Evolutionary conservation across 148 eudicot genomes (phyloP).

Genomic region (Rhododendron kiyosumense): DNA sequence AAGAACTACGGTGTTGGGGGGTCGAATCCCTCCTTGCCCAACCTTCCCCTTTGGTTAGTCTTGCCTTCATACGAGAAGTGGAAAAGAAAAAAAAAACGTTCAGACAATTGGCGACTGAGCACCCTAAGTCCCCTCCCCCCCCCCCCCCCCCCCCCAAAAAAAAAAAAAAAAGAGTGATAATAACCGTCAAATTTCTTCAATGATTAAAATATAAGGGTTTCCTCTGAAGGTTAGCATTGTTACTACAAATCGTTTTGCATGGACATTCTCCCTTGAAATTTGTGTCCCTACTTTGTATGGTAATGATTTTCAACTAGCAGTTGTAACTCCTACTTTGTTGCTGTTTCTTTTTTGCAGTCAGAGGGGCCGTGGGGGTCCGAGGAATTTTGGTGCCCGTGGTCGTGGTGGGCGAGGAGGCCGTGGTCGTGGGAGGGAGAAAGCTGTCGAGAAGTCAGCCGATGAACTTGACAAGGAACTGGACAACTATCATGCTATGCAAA

Average conservation of each 20-base stretch:
- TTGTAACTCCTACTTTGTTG: background rate
- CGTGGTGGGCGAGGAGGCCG: slow-evolving; percentile 50
- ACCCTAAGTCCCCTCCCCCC: no score
- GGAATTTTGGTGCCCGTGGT: slow-evolving; percentile 34
- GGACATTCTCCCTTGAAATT: background rate
- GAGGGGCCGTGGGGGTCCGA: slow-evolving; percentile 52
- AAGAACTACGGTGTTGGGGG: no score
- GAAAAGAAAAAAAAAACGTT: background rate
- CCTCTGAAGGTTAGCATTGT: background rate
- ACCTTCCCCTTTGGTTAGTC: background rate
- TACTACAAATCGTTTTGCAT: background rate
- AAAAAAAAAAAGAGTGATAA: background rate
- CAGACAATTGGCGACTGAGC: background rate
- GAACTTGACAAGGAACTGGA: slow-evolving; percentile 90
- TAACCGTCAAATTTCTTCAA: background rate
- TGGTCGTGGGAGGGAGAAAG: slow-evolving; percentile 50
- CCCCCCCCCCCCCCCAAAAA: no score
- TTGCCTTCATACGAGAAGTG: background rate
- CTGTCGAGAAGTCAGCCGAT: slow-evolving; percentile 60
- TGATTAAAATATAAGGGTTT: background rate
- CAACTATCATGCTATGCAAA: slow-evolving; percentile 78
- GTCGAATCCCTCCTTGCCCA: no score
- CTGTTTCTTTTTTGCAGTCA: slow-evolving; percentile 24
- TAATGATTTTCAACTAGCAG: background rate
- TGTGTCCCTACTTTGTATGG: background rate